Base-by-base conservation (phyloP, 192 early-diverging fungal species). In the Rhizophagus sp. region DNA sequence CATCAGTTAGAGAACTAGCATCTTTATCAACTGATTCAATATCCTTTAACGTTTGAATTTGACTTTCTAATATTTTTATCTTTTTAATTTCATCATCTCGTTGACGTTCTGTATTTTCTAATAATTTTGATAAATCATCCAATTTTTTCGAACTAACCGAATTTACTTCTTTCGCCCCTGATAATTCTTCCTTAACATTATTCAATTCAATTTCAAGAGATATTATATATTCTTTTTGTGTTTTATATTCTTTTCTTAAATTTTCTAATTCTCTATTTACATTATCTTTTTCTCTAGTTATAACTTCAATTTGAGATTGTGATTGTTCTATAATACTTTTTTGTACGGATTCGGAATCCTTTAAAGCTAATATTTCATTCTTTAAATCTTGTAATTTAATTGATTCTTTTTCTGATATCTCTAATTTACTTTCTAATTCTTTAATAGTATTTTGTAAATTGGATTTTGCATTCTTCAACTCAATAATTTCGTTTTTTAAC, bases 341-440 rank as follows among this genome's bases (percentile, higher is more conserved):
- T 62, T 62, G 73, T 12, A 62, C n/a, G 5, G 33, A 9, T 34
- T 62, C 73, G 9, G 34, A 75, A 11, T 75, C 17, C 36, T 52
- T 30, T n/a, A 62, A 62, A 6, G 36, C 3, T 75, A 4, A 12
- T 34, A 75, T 62, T 61, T 52, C 50, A 62, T 12, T n/a, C 17
- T 57, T 75, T 52, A 73, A 27, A 25, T 4, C 39, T 52, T 44
- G 71, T 62, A 62, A 52, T 24, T 75, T 24, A 22, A 36, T 30
- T 57, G 49, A 62, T 75, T 75, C 73, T 61, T 36, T 75, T 34
- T 75, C 7, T 62, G 57, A 19, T 15, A 5, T 44, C 17, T 41
- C 68, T 44, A 70, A 33, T 70, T 70, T 70, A n/a, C 0, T 44
- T 61, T 75, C 73, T 75, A 62, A 52, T 39, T 75, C 73, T 75